Evolutionary conservation across 2,329 filamentous ascomycete genomes (phyloP), one percentile per base, ranked within the genome.

Genomic region (Exophiala sp.): DNA sequence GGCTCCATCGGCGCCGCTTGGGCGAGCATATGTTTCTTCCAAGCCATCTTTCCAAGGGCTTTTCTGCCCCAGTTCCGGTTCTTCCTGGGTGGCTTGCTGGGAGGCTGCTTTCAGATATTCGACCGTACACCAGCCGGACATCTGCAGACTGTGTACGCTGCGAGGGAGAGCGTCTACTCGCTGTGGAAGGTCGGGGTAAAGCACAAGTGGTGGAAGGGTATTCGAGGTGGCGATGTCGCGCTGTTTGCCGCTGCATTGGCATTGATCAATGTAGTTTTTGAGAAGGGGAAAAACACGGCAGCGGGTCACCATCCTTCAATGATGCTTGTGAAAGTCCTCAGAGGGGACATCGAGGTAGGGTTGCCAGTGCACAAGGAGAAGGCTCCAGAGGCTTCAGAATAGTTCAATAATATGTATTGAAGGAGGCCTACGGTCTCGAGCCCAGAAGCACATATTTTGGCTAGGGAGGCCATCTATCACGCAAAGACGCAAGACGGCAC

Each of bases 101-200:
- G 88, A 1, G 94, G 94, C 0, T 71, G 94, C 21, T 96, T 91
- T 85, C 89, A 88, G 0, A 88, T 88, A 69, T 72, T 96, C 1
- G 87, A 91, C 66, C 77, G 85, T 41, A 61, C 57, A 5, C 16
- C 44, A 12, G 63, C 66, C 9, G 70, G 68, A 32, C 69, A 88
- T 12, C 78, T 79, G 1, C 81, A 89, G 50, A 95, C 95, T 70
- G 65, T 96, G 57, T 94, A 94, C 70, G 85, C 83, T 60, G 83
- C 88, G 29, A 80, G 91, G 2, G 75, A 86, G n/a, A 90, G 87
- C 55, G 77, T 96, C 29, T 88, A 95, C 68, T 89, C 84, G 35
- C 71, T 91, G 42, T 97, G 91, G 89, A 95, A 95, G 75, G 89
- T 95, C 0, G 91, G 91, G n/a, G 83, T 88, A 51, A 97, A 97